A percentile compares a stretch with the other conserved stretches of the same genome.
Evolutionary conservation across 345 rosid genomes (phyloP).

Genomic region (Erodium maritimum): DNA sequence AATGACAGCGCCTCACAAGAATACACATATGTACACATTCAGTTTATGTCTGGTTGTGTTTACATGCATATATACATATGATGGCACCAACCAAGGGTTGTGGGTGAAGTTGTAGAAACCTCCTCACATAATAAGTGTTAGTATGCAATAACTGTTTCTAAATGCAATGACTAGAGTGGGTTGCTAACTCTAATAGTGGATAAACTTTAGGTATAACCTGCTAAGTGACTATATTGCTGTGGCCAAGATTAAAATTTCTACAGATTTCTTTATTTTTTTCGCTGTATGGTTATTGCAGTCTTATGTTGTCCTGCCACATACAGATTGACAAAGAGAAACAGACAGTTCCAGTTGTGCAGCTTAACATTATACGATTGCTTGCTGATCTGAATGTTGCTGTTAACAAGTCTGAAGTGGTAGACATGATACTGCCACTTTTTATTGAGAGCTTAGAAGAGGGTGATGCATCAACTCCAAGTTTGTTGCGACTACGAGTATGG

Average conservation of each 20-base stretch:
- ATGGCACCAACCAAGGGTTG: too few relatives aligned
- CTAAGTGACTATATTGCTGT: neutral
- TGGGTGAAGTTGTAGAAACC: too few relatives aligned
- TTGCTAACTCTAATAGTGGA: neutral
- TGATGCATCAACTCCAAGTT: conserved; percentile 82
- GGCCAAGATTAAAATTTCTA: neutral
- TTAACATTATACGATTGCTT: conserved; percentile 74
- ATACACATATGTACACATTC: too few relatives aligned
- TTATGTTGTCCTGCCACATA: conserved; percentile 14
- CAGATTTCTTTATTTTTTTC: neutral
- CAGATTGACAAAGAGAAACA: conserved; percentile 85
- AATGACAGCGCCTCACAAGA: neutral
- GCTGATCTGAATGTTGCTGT: conserved; percentile 92
- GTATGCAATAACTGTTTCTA: neutral
- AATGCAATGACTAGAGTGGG: neutral
- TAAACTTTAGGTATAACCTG: neutral
- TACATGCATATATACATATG: too few relatives aligned
- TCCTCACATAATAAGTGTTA: too few relatives aligned
- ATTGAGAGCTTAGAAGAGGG: conserved; percentile 98
- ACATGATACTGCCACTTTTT: conserved; percentile 95
- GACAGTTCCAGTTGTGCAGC: conserved; percentile 64
- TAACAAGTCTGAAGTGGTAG: conserved; percentile 88
- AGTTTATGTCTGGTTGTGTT: too few relatives aligned
- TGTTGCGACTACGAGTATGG: conserved; percentile 80
- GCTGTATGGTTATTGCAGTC: neutral